phyloP scores from a whole-genome alignment of 2,329 filamentous ascomycete species.

The Tolypocladium ophioglossoides region DNA sequence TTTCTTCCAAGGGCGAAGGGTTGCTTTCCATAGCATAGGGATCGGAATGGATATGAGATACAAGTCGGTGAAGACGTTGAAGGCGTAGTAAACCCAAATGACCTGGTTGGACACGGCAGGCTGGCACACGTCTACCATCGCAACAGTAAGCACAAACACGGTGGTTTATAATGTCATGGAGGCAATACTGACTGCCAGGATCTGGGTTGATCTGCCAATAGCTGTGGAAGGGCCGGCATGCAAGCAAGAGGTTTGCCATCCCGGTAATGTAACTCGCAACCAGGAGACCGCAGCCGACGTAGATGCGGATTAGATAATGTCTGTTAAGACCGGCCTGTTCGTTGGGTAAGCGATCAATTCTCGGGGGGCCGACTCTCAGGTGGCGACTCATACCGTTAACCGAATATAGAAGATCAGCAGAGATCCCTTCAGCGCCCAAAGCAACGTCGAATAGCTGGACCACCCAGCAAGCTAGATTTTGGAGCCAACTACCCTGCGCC shows the following conservation, averaged over 20 bases:
- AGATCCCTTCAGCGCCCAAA: constrained; percentile 47
- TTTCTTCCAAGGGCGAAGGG: constrained; percentile 24
- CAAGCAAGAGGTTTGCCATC: constrained; percentile 37
- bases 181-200: constrained; percentile 35
- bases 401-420: constrained; percentile 46
- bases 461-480: constrained; percentile 47
- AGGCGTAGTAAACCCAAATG: constrained; percentile 37
- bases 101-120: constrained; percentile 38
- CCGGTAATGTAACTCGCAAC: constrained; percentile 36
- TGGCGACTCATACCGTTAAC: constrained; percentile 23
- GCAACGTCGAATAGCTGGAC: constrained; percentile 40
- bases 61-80: constrained; percentile 45
- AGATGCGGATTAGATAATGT: constrained; percentile 32
- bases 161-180: neutral
- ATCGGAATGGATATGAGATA: constrained; percentile 49
- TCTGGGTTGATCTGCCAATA: constrained; percentile 51
- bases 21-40: constrained; percentile 35
- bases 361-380: neutral
- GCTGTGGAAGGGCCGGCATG: constrained; percentile 39
- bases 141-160: neutral
- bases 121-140: constrained; percentile 29
- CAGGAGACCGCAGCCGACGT: constrained; percentile 39
- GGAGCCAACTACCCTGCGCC: constrained; percentile 36
- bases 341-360: neutral
- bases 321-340: constrained; percentile 26